Evolutionary conservation across 2,329 filamentous ascomycete genomes (phyloP).

Genomic region (Xenoacremonium recifei): DNA sequence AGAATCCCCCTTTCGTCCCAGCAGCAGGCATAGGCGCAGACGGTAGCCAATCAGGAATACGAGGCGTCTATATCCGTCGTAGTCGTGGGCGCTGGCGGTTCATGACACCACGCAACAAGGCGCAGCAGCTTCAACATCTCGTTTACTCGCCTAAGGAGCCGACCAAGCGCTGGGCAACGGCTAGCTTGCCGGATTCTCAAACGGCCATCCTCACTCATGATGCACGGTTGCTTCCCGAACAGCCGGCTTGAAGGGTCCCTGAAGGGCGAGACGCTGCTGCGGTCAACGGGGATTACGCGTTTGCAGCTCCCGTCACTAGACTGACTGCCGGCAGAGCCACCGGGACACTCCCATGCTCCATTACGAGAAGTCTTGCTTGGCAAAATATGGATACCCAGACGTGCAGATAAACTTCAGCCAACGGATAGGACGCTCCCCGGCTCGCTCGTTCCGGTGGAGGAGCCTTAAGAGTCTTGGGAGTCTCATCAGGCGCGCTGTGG

Average conservation of each 20-base stretch:
- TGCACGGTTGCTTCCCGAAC: background rate
- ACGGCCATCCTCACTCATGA: background rate
- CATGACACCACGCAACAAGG: background rate
- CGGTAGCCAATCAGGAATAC: too few species aligned
- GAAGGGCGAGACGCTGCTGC: background rate
- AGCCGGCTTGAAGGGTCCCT: background rate
- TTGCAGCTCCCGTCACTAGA: too few species aligned
- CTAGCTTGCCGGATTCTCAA: background rate
- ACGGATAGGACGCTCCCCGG: background rate
- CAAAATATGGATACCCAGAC: background rate
- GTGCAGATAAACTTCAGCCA: background rate
- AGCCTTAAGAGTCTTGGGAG: too few species aligned
- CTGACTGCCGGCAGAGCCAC: too few species aligned
- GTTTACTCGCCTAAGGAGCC: background rate
- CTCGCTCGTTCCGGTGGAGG: too few species aligned
- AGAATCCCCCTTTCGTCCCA: too few species aligned
- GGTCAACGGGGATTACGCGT: background rate
- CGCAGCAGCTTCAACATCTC: background rate
- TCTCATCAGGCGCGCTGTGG: too few species aligned
- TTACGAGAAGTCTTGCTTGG: background rate
- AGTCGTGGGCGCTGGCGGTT: too few species aligned
- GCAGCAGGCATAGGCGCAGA: too few species aligned
- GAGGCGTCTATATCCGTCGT: too few species aligned
- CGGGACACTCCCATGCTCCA: too few species aligned
- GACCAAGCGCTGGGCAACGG: too few species aligned